Conservation (phyloP, 2,329 filamentous ascomycete species). For the Colletotrichum cordylinicola region DNA sequence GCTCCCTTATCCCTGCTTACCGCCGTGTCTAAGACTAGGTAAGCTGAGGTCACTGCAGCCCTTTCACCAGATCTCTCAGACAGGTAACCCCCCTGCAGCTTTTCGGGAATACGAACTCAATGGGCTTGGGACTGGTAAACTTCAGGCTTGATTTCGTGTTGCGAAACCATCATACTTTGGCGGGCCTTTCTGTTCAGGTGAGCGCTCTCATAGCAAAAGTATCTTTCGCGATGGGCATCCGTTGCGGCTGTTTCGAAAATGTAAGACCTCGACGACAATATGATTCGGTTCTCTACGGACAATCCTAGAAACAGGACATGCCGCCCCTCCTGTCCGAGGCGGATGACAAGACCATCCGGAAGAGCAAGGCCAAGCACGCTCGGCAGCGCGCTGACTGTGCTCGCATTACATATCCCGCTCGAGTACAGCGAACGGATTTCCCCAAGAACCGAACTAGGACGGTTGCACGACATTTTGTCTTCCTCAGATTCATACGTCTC, state of each 20-base stretch:
- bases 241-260: neutral
- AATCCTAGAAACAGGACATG: neutral
- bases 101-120: conserved; percentile 8
- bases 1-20: conserved; percentile 3
- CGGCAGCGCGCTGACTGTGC: conserved; percentile 11
- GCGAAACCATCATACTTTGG: neutral
- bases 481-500: neutral
- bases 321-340: neutral
- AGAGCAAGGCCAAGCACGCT: neutral
- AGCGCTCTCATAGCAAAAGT: neutral
- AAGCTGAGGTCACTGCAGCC: conserved; percentile 3
- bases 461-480: conserved; percentile 8
- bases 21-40: neutral
- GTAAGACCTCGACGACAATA: neutral
- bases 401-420: neutral
- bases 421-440: neutral
- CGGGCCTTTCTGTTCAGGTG: neutral
- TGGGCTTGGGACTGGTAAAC: neutral
- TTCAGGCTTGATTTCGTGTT: neutral
- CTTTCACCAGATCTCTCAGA: neutral
- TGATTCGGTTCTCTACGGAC: neutral
- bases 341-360: neutral
- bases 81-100: conserved; percentile 3
- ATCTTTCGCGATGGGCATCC: neutral
- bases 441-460: neutral